Conservation (phyloP, 305 asterid species). For the Ajuga reptans region DNA sequence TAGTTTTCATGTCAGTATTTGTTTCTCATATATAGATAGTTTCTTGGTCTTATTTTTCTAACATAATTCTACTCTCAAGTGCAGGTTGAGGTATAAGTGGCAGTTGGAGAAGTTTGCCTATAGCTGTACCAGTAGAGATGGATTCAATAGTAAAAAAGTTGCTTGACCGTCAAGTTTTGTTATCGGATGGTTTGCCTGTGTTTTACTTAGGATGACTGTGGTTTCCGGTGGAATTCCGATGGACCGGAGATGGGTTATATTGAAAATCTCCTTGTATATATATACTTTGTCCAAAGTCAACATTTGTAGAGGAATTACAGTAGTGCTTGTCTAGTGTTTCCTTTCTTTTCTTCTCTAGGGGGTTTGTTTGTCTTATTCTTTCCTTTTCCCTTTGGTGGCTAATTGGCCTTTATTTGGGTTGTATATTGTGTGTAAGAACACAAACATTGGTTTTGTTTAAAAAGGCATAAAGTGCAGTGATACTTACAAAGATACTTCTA, state of each 20-base stretch:
- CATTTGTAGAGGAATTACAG: constrained; percentile 6
- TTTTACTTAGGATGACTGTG: constrained; percentile 18
- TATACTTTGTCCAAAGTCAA: constrained; percentile 5
- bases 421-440: constrained; percentile 42
- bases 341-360: neutral
- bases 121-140: constrained; percentile 37
- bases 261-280: constrained; percentile 26
- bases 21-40: neutral
- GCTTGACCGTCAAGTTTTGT: constrained; percentile 31
- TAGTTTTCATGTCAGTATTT: neutral
- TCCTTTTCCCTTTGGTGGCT: too few species aligned
- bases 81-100: constrained; percentile 38
- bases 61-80: neutral
- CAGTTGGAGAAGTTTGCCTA: constrained; percentile 31
- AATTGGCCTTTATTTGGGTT: constrained; percentile 8
- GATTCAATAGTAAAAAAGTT: constrained; percentile 27
- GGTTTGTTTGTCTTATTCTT: too few species aligned
- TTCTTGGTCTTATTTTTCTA: neutral
- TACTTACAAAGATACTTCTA: constrained; percentile 24
- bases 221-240: constrained; percentile 17
- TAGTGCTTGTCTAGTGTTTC: constrained; percentile 27
- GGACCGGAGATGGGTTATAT: constrained; percentile 23
- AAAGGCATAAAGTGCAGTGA: constrained; percentile 30
- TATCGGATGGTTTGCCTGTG: neutral
- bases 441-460: constrained; percentile 35